phyloP scores from a whole-genome alignment of 2,329 filamentous ascomycete genomes.

The Alternaria conjuncta region DNA sequence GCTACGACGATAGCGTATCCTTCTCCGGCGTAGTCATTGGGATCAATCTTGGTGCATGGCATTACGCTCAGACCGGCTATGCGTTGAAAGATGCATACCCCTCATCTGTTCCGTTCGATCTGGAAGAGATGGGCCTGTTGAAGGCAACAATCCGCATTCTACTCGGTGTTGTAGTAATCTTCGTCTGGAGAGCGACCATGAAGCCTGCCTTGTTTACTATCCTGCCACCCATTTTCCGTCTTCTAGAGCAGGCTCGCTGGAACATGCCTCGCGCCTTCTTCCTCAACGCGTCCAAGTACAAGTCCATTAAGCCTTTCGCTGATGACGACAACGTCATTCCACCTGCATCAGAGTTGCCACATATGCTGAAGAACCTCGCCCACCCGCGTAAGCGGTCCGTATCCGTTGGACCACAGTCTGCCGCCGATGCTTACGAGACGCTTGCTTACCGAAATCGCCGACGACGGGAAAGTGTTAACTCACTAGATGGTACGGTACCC shows the following conservation, averaged over 20 bases:
- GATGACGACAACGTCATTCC: constrained; percentile 89
- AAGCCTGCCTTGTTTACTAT: constrained; percentile 80
- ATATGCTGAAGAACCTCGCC: constrained; percentile 80
- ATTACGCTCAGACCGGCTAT: constrained; percentile 68
- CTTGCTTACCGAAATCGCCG: constrained; percentile 84
- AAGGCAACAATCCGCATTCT: constrained; percentile 72
- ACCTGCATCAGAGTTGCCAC: constrained; percentile 83
- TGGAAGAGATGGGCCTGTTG: constrained; percentile 69
- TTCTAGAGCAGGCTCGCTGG: constrained; percentile 79
- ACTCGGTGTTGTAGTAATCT: constrained; percentile 81
- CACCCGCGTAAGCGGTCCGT: constrained; percentile 82
- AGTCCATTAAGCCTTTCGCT: constrained; percentile 75
- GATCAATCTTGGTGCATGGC: constrained; percentile 82
- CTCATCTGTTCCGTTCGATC: constrained; percentile 68
- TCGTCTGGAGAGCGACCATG: constrained; percentile 87
- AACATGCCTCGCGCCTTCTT: constrained; percentile 90
- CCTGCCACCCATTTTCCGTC: constrained; percentile 85
- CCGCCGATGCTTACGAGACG: constrained; percentile 94
- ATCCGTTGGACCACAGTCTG: constrained; percentile 91
- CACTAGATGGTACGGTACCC: constrained; percentile 38
- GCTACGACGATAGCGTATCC: constrained; percentile 93
- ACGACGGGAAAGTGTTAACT: constrained; percentile 65
- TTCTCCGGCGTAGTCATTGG: constrained; percentile 92
- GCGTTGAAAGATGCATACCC: constrained; percentile 61
- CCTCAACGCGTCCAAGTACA: constrained; percentile 87